These are phyloP conservation scores for Dendrothele bispora DNA, from an alignment of 768 basidiomycete genomes.

Conservation along the genomic window DNA sequence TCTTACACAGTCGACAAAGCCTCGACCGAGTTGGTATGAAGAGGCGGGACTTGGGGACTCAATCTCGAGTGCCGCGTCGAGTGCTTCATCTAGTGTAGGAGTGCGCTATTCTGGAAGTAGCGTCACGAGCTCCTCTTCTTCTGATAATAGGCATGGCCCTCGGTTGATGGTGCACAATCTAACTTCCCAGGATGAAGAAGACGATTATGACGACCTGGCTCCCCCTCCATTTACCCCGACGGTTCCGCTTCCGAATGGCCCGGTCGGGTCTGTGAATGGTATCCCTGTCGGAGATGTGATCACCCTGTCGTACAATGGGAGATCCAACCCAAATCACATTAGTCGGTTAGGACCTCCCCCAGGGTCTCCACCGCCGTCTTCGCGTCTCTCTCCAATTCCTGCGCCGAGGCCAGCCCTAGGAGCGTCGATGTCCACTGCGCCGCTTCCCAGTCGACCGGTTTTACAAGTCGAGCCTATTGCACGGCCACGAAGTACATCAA, in stretches of 20 bases:
- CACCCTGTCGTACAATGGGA: constrained; percentile 17
- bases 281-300: constrained; percentile 31
- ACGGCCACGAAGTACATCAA: constrained; percentile 4
- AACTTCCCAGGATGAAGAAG: constrained; percentile 13
- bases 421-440: no score
- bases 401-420: no score
- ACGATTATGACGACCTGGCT: constrained; percentile 24
- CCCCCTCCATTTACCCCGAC: constrained; percentile 41
- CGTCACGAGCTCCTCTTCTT: no score
- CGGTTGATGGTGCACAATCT: constrained; percentile 6
- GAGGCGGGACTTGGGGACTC: constrained; percentile 25
- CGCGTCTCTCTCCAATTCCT: no score
- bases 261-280: no score
- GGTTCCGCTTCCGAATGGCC: constrained; percentile 38
- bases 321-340: background rate
- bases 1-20: constrained; percentile 15
- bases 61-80: constrained; percentile 4
- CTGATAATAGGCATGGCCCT: no score
- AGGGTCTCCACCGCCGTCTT: no score
- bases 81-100: background rate
- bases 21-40: constrained; percentile 27
- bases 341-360: no score
- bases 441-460: no score
- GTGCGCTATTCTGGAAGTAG: no score
- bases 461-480: no score